Base-by-base conservation (phyloP, 495 filamentous ascomycete species). In the Aspergillus ostianus region DNA sequence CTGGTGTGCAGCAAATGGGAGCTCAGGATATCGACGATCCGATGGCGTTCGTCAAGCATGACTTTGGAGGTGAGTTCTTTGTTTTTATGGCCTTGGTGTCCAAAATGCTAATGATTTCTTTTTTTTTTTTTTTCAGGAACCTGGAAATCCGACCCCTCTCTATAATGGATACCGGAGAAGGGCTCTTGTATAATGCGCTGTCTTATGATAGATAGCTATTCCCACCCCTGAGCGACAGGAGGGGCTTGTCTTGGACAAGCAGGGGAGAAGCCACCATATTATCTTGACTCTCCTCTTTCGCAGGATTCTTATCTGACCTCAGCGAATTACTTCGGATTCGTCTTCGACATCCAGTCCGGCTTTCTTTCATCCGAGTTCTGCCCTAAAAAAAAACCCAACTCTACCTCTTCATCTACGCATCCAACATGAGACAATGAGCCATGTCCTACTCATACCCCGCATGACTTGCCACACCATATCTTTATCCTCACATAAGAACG, bases 1-100 rank as follows among this genome's bases (percentile, higher is more conserved):
- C 94, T 6, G 94, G 94, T 6, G 91, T 98, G 41, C 84, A 88
- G 62, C 91, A 95, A 67, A 98, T 97, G 91, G 89, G 88, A 29
- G 91, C 94, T n/a, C 87, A 86, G 60, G 92, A 94, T 55, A 81
- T 85, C 13, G 93, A 97, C 66, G 87, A 98, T 67, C 92, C 93
- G 6, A 94, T 98, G 91, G 94, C 94, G 4, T 98, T 96, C 79
- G 94, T 98, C 56, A 91, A 96, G 76, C 94, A 98, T 73, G 86
- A 92, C 48, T 98, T 98, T 76, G 92, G 93, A 80, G 94, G 94
- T 97, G 71, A 15, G 72, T 67, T 19, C 47, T 57, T 20, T 12
- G 29, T 52, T 32, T 26, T 64, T 20, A 66, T 26, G 10, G 55
- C 0, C 29, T 19, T 5, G 19, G 27, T 47, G 23, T 18, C 21